Base-by-base conservation (phyloP, 2,329 filamentous ascomycete genomes). In the Dendryphion nanum region DNA sequence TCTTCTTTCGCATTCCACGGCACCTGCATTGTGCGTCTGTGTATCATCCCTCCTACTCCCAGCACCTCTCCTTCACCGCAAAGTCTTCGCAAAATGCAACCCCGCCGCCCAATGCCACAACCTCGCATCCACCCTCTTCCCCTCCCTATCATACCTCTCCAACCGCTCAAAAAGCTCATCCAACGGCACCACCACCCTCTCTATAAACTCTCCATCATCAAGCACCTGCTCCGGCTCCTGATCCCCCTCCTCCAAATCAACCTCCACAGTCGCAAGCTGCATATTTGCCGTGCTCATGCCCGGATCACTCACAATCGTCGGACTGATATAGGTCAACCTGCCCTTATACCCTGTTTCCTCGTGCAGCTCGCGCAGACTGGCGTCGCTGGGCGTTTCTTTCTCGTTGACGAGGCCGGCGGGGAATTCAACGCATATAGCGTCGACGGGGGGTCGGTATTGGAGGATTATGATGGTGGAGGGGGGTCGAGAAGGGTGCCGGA, bases 261-360 rank as follows among this genome's bases (percentile, higher is more conserved):
- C 77, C 60, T 80, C 76, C 12, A 82, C 76, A 58, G 77, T 78
- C 39, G 75, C 78, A 44, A 82, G 64, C 65, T 78, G 72, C 76
- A 81, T 78, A 50, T 80, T 82, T 35, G 79, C 76, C 39, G 72
- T 77, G 41, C 71, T 78, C 69, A 82, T 66, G 17, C 78, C 78
- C 2, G 78, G 78, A 59, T 82, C 83, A 50, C 81, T 79, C 39
- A 81, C 83, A 69, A 86, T 83, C 36, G 82, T 73, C 6, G 82
- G 81, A 24, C 78, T 79, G n/a, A 75, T 78, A 59, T 67, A 64
- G 15, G 61, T 46, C 44, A 71, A 49, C 45, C 63, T 59, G 31
- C 76, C 82, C 48, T 81, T 71, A 53, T 81, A 82, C 15, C 79
- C 79, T 2, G 79, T 82, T 59, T 82, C 79, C 60, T 83, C 79